These are phyloP conservation scores for Neonectria magnoliae DNA, from an alignment of 2,329 filamentous ascomycete species.

Conservation along the genomic window DNA sequence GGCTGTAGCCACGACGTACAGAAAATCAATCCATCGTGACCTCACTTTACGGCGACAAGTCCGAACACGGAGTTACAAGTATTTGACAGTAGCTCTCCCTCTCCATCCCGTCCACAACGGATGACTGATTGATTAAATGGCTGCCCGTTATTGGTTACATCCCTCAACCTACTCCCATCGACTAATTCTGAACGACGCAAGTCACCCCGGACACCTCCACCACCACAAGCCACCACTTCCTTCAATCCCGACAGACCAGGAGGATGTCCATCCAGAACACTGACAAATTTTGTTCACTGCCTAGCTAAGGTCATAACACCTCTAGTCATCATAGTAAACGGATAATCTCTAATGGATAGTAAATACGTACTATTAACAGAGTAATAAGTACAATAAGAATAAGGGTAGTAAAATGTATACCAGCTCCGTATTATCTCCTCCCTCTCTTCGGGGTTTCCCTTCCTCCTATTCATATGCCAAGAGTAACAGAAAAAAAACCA, in stretches of 20 bases:
- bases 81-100: not conserved
- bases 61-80: constrained; percentile 4
- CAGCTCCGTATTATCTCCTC: constrained; percentile 11
- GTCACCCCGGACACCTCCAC: not conserved
- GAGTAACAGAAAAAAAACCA: constrained; percentile 4
- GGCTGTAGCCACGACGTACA: not conserved
- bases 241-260: not conserved
- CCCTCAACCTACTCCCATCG: not conserved
- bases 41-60: not conserved
- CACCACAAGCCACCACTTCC: not conserved
- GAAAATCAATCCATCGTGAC: not conserved
- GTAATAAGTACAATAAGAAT: constrained; percentile 16
- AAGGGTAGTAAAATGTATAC: not conserved
- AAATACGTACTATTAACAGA: constrained; percentile 4
- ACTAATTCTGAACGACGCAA: not conserved
- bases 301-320: not conserved
- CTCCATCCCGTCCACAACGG: not conserved
- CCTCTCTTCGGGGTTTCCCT: not conserved
- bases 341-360: constrained; percentile 2
- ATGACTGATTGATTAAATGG: constrained; percentile 42
- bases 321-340: not conserved
- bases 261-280: not conserved
- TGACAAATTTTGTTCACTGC: not conserved
- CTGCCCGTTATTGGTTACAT: constrained; percentile 30
- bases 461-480: constrained; percentile 1